Percentiles rank a stretch among this genome's conserved stretches.
phyloP scores from a whole-genome alignment of 345 rosid genomes.

The Barbarea vulgaris region DNA sequence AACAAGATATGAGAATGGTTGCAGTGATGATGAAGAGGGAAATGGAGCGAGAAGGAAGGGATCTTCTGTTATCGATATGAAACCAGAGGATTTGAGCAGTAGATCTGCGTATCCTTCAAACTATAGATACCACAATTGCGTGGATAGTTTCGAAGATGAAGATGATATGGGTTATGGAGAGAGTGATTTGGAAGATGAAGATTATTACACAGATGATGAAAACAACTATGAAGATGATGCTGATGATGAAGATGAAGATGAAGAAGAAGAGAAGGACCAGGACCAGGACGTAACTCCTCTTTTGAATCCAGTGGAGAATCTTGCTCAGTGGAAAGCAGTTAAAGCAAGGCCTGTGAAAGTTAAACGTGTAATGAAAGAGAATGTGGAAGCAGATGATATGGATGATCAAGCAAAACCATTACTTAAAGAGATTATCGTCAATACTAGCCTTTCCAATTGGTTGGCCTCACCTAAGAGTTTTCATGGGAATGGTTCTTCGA shows the following conservation, averaged over 20 bases:
- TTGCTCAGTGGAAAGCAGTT: constrained; percentile 78
- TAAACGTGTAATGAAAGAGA: constrained; percentile 60
- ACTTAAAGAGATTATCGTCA: constrained; percentile 56
- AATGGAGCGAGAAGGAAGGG: constrained; percentile 30
- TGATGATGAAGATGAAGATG: constrained; percentile 37
- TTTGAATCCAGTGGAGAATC: constrained; percentile 79
- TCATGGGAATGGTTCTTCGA: constrained; percentile 24
- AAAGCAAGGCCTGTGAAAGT: constrained; percentile 59
- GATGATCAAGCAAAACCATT: constrained; percentile 45
- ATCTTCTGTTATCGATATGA: constrained; percentile 6
- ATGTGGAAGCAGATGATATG: constrained; percentile 29
- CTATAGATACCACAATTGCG: constrained; percentile 63
- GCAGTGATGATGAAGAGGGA: constrained; percentile 47
- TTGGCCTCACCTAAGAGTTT: constrained; percentile 39
- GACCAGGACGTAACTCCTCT: constrained; percentile 56
- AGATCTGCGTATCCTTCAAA: constrained; percentile 49
- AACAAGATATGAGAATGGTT: constrained; percentile 31
- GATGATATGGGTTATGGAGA: constrained; percentile 54
- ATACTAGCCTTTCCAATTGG: constrained; percentile 85
- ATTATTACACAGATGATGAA: constrained; percentile 38
- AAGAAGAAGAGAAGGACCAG: constrained; percentile 7
- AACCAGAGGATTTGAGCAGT: constrained; percentile 30
- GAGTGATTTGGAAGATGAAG: constrained; percentile 59
- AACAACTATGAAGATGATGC: constrained; percentile 42
- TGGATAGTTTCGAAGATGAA: constrained; percentile 66